Evolutionary conservation across 352 stramenopile species (phyloP).

Genomic region (Peronospora farinosa): DNA sequence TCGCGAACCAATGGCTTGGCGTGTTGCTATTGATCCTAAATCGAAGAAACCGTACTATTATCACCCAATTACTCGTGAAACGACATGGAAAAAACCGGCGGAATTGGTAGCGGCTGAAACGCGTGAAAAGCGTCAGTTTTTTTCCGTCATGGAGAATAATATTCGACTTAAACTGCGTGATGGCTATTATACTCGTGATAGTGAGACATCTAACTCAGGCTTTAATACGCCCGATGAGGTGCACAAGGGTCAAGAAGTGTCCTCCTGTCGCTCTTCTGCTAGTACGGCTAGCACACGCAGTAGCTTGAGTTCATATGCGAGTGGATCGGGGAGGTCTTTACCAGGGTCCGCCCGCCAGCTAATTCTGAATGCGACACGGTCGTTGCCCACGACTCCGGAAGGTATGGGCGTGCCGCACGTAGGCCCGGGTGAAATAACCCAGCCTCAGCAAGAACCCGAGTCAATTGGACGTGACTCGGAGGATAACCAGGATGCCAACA

Average conservation of each 20-base stretch:
- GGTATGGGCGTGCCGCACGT: slow-evolving; percentile 14
- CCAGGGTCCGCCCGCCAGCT: slow-evolving; percentile 26
- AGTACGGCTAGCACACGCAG: slow-evolving; percentile 37
- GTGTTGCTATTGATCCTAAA: slow-evolving; percentile 71
- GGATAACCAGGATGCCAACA: slow-evolving; percentile 31
- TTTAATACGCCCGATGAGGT: slow-evolving; percentile 20
- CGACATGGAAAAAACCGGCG: slow-evolving; percentile 94
- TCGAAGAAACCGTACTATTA: slow-evolving; percentile 96
- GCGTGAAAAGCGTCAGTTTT: slow-evolving; percentile 86
- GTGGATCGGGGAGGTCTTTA: slow-evolving; percentile 21
- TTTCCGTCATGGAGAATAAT: slow-evolving; percentile 95
- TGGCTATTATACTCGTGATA: slow-evolving; percentile 54
- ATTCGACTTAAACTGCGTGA: slow-evolving; percentile 84
- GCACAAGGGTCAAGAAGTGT: slow-evolving; percentile 25
- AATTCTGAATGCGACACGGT: slow-evolving; percentile 29
- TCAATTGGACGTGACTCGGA: slow-evolving; percentile 37
- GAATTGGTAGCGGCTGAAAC: slow-evolving; percentile 75
- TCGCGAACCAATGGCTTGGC: slow-evolving; percentile 49
- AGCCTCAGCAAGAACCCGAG: slow-evolving; percentile 33
- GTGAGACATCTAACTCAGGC: slow-evolving; percentile 26
- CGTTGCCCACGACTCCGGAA: slow-evolving; percentile 48
- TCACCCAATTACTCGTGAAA: slow-evolving; percentile 92
- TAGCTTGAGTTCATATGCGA: slow-evolving; percentile 26
- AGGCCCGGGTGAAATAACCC: slow-evolving; percentile 13
- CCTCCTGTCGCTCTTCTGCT: slow-evolving; percentile 30